These are phyloP conservation scores for Eutypella sp. DNA, from an alignment of 2,329 filamentous ascomycete species.

Conservation along the genomic window DNA sequence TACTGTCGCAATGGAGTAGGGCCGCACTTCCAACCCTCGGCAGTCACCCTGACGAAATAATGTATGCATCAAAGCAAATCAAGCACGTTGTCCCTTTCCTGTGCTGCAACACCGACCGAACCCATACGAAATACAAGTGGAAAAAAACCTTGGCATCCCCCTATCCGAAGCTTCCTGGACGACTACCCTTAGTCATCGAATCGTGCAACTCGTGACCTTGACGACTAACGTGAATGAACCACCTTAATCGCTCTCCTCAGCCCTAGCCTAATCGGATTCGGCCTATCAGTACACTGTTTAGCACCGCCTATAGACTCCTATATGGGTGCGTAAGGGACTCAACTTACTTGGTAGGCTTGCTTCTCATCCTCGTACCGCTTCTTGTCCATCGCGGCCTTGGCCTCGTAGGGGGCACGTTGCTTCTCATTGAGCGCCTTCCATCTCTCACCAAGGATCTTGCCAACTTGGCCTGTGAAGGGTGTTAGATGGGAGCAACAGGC, in stretches of 20 bases:
- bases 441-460: constrained; percentile 95
- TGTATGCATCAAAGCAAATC: constrained; percentile 17
- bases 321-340: constrained; percentile 29
- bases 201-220: constrained; percentile 21
- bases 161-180: constrained; percentile 15
- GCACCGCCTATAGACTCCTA: constrained; percentile 9
- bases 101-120: constrained; percentile 29
- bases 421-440: constrained; percentile 97
- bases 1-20: background rate
- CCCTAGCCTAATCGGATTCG: constrained; percentile 46
- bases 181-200: constrained; percentile 22
- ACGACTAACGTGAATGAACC: constrained; percentile 5
- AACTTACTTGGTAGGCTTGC: constrained; percentile 79
- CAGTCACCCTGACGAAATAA: constrained; percentile 15
- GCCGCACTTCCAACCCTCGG: background rate
- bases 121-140: constrained; percentile 26
- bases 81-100: constrained; percentile 28
- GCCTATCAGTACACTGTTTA: constrained; percentile 21
- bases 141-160: constrained; percentile 23
- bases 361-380: constrained; percentile 99
- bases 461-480: constrained; percentile 68
- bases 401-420: constrained; percentile 90
- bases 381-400: constrained; percentile 95
- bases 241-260: constrained; percentile 43
- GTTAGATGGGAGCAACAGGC: constrained; percentile 10